These are phyloP conservation scores for Malassezia dermatis DNA, from an alignment of 1,284 basidiomycete species.

Conservation along the genomic window DNA sequence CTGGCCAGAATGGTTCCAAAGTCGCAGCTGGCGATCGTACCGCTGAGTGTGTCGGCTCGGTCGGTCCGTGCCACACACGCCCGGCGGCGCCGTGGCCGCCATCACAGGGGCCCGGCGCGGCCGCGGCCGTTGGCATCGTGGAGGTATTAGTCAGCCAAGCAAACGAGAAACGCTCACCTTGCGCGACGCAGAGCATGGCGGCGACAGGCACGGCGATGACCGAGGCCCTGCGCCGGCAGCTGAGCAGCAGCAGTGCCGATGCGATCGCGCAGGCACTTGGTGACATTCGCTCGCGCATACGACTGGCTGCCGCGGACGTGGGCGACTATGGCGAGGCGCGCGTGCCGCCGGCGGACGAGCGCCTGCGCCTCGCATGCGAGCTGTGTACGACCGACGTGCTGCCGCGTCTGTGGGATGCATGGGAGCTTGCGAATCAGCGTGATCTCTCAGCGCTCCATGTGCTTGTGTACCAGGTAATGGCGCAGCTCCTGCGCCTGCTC, in stretches of 20 bases:
- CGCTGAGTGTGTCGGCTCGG: conserved; percentile 33
- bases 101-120: not conserved
- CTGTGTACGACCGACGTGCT: conserved; percentile 1
- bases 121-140: not conserved
- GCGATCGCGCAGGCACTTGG: conserved; percentile 6
- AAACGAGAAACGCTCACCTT: not conserved
- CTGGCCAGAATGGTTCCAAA: conserved; percentile 92
- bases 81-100: not conserved
- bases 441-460: conserved; percentile 22
- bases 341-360: conserved; percentile 10
- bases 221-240: conserved; percentile 6
- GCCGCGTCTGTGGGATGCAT: conserved; percentile 19
- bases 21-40: conserved; percentile 53
- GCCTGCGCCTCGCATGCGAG: conserved; percentile 7
- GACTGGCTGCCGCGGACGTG: conserved; percentile 6
- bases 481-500: conserved; percentile 34
- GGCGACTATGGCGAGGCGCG: conserved; percentile 6
- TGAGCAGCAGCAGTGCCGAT: conserved; percentile 17
- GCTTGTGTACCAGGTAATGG: conserved; percentile 31
- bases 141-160: not conserved
- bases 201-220: not conserved
- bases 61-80: not conserved
- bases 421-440: conserved; percentile 16
- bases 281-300: conserved; percentile 2
- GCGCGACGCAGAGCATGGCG: not conserved